phyloP scores from a whole-genome alignment of 352 stramenopile genomes.

The Phytophthora melonis region DNA sequence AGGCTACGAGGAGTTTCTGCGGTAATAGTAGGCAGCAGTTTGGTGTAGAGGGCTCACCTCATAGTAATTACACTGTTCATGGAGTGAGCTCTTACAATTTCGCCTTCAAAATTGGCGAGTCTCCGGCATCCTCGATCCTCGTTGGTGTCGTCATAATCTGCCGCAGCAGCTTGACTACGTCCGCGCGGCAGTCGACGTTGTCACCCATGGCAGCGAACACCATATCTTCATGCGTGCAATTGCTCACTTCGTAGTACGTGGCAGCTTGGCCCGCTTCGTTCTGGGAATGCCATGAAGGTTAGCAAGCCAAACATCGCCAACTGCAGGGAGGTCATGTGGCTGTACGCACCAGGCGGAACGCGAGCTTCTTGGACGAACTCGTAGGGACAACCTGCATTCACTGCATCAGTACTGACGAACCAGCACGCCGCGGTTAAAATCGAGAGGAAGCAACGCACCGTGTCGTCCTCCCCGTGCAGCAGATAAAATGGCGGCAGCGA shows the following conservation, averaged over 20 bases:
- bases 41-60: too few relatives aligned
- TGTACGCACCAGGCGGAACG: slow-evolving; percentile 50
- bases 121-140: not conserved
- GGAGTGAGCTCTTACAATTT: slow-evolving; percentile 23
- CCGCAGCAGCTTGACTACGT: slow-evolving; percentile 52
- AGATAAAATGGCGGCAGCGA: slow-evolving; percentile 62
- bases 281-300: slow-evolving; percentile 32
- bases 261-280: slow-evolving; percentile 49
- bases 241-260: slow-evolving; percentile 52
- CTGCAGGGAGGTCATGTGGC: not conserved
- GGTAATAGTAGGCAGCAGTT: slow-evolving; percentile 29
- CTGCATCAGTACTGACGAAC: not conserved
- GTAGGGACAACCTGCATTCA: slow-evolving; percentile 57
- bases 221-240: slow-evolving; percentile 73
- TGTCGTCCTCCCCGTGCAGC: slow-evolving; percentile 65
- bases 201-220: slow-evolving; percentile 81
- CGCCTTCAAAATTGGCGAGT: slow-evolving; percentile 15
- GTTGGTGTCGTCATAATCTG: slow-evolving; percentile 40
- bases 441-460: slow-evolving; percentile 23
- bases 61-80: not conserved
- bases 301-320: not conserved
- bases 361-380: slow-evolving; percentile 69
- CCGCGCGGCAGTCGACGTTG: slow-evolving; percentile 48
- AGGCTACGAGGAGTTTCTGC: slow-evolving; percentile 67
- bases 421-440: not conserved